Conservation (phyloP, 495 filamentous ascomycete species). For the Rostrohypoxylon terebratum region DNA sequence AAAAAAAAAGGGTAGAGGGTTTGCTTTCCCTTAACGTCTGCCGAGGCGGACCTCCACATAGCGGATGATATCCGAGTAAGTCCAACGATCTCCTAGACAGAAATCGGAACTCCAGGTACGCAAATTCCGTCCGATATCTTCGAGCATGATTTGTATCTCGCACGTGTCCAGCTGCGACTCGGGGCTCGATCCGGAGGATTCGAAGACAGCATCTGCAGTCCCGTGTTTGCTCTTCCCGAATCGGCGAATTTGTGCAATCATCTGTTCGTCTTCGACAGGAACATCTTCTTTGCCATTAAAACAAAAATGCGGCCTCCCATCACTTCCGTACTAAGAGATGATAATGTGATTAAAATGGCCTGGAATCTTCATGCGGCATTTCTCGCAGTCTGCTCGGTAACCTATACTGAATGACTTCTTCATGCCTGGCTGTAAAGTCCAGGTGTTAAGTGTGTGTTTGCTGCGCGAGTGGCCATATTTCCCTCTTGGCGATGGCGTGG, state of each 20-base stretch:
- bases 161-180: not conserved
- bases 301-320: not conserved
- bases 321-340: constrained; percentile 57
- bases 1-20: not conserved
- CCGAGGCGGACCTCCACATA: not conserved
- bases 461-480: constrained; percentile 58
- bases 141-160: not conserved
- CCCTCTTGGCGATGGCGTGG: constrained; percentile 52
- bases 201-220: not conserved
- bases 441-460: constrained; percentile 62
- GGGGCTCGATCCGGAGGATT: not conserved
- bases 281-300: not conserved
- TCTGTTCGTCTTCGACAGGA: not conserved
- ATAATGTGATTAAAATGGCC: constrained; percentile 92
- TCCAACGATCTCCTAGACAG: not conserved
- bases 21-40: not conserved
- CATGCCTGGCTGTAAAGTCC: constrained; percentile 64
- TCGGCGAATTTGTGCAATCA: not conserved
- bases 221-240: not conserved
- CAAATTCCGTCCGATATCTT: not conserved
- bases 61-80: not conserved
- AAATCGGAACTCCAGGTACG: not conserved
- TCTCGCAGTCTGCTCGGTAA: constrained; percentile 86
- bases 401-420: constrained; percentile 84
- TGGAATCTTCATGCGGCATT: constrained; percentile 81